Conservation (phyloP, 495 filamentous ascomycete genomes). For the Diplogelasinospora grovesii region DNA sequence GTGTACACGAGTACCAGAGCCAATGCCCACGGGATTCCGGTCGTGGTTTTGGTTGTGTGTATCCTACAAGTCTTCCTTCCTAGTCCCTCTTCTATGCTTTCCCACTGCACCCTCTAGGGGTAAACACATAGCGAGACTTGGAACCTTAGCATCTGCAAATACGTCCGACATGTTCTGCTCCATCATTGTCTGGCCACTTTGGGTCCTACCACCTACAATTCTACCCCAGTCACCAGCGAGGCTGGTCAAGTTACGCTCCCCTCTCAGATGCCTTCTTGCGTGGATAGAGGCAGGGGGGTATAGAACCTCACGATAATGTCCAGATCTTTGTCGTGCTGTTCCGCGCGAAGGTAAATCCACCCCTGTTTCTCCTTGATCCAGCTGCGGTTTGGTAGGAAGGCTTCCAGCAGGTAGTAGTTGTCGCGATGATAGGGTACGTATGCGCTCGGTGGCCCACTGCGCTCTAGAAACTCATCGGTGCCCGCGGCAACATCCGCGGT, state of each 20-base stretch:
- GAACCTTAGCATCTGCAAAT: no score
- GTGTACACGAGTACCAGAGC: no score
- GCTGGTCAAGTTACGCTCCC: not conserved
- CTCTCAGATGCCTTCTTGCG: not conserved
- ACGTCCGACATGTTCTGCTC: no score
- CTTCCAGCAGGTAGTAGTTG: conserved; percentile 49
- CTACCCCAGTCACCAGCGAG: not conserved
- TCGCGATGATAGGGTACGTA: conserved; percentile 48
- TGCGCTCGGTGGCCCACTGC: conserved; percentile 37
- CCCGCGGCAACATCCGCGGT: conserved; percentile 32
- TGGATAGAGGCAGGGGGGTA: no score
- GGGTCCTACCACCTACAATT: not conserved
- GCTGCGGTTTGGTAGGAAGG: conserved; percentile 40
- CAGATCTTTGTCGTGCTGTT: conserved; percentile 38
- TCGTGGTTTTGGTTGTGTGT: no score
- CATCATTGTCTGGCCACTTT: not conserved
- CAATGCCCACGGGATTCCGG: no score
- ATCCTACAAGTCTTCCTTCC: no score
- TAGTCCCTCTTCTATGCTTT: no score
- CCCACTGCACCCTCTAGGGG: no score
- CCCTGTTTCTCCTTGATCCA: conserved; percentile 30
- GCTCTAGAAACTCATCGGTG: conserved; percentile 41
- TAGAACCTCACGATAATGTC: conserved; percentile 2
- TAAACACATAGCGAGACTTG: no score
- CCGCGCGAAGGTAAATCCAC: conserved; percentile 40